Percentiles rank a stretch among this genome's conserved stretches.
Conservation (phyloP, 2,329 filamentous ascomycete species). For the Cryphonectria japonica region DNA sequence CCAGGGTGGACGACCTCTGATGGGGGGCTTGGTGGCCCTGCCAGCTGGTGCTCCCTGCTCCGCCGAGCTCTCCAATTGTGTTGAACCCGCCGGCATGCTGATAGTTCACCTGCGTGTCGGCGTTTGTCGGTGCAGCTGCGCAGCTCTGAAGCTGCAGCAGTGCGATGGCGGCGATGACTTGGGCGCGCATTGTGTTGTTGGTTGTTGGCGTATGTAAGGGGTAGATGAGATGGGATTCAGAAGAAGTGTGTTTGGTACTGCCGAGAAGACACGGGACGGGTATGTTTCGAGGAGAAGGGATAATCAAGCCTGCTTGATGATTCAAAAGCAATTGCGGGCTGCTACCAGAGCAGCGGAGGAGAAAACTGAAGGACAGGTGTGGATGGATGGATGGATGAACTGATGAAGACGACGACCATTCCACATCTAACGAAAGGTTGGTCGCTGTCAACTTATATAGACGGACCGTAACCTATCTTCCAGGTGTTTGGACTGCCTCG, state of each 20-base stretch:
- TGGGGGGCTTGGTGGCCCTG: neutral
- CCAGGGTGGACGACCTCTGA: neutral
- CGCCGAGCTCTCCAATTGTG: neutral
- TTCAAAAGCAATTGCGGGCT: neutral
- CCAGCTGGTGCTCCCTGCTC: neutral
- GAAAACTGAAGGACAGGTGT: neutral
- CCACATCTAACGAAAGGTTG: neutral
- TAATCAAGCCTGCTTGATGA: slow-evolving; percentile 7
- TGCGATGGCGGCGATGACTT: neutral
- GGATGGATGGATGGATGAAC: neutral
- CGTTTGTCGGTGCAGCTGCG: neutral
- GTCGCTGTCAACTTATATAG: slow-evolving; percentile 2
- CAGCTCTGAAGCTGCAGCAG: slow-evolving; percentile 12
- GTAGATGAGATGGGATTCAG: neutral
- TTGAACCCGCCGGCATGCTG: neutral
- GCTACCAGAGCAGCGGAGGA: slow-evolving; percentile 9
- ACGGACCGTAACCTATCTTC: neutral
- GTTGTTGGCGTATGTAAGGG: neutral
- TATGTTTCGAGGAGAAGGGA: neutral
- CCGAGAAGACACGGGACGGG: neutral
- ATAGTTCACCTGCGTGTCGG: neutral
- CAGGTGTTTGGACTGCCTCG: neutral
- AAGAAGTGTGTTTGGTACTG: neutral
- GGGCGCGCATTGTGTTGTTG: neutral
- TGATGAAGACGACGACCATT: neutral